Percentiles rank a stretch among this genome's conserved stretches.
Conservation (phyloP, 331 rosid genomes). For the Ulmus americana region DNA sequence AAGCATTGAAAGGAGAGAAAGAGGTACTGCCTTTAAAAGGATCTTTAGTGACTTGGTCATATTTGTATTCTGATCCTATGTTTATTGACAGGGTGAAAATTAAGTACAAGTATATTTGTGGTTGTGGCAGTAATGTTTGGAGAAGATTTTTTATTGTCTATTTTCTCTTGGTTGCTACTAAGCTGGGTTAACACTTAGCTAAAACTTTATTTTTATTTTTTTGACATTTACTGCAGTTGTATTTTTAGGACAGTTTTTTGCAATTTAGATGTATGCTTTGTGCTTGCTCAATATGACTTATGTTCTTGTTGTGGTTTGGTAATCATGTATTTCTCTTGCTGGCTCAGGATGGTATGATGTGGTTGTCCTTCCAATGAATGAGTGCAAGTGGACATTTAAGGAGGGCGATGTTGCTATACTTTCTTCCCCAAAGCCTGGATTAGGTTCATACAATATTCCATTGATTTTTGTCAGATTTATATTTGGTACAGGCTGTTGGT, state of each 20-base stretch:
- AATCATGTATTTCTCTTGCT: slow-evolving; percentile 15
- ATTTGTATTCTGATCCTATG: neutral
- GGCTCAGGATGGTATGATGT: slow-evolving; percentile 92
- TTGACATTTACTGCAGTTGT: neutral
- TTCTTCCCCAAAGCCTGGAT: slow-evolving; percentile 88
- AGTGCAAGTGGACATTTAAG: slow-evolving; percentile 90
- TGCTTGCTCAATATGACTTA: neutral
- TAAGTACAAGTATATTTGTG: neutral
- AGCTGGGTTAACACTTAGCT: neutral
- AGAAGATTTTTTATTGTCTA: neutral
- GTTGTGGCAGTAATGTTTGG: neutral
- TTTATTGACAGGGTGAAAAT: neutral
- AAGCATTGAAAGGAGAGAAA: slow-evolving; percentile 84
- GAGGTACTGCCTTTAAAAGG: slow-evolving; percentile 49
- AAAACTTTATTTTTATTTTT: neutral
- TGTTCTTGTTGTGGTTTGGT: slow-evolving; percentile 20
- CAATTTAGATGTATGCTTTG: neutral
- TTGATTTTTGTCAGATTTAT: slow-evolving; percentile 2
- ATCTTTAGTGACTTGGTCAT: neutral
- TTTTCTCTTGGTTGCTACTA: neutral
- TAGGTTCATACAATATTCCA: slow-evolving; percentile 48
- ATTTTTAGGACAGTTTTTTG: neutral
- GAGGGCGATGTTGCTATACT: slow-evolving; percentile 99
- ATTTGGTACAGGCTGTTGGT: neutral
- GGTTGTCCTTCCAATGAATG: slow-evolving; percentile 74